Evolutionary conservation across 2,329 filamentous ascomycete genomes (phyloP).

Genomic region (Aspergillus vadensis): DNA sequence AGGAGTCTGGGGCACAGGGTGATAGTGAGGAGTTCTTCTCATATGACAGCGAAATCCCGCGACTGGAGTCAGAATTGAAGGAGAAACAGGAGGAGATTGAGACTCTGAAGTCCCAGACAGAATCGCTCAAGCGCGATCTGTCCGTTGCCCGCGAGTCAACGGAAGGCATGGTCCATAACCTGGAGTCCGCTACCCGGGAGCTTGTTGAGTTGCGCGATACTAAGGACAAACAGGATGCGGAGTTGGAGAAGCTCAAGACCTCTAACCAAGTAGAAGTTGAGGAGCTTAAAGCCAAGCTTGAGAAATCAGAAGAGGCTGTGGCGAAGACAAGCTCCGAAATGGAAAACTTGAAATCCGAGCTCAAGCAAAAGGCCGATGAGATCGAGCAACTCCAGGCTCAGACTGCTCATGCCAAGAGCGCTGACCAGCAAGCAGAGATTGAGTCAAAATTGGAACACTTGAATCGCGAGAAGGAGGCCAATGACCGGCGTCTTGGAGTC

Average conservation of each 20-base stretch:
- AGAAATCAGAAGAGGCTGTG: constrained; percentile 34
- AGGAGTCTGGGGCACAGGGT: constrained; percentile 29
- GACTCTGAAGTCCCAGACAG: constrained; percentile 69
- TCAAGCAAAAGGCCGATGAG: constrained; percentile 46
- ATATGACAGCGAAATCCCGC: constrained; percentile 82
- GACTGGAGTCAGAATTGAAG: constrained; percentile 73
- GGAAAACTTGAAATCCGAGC: constrained; percentile 38
- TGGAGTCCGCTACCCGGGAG: constrained; percentile 69
- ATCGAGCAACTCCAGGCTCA: constrained; percentile 40
- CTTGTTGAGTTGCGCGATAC: constrained; percentile 58
- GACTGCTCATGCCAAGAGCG: constrained; percentile 24
- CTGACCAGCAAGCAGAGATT: constrained; percentile 28
- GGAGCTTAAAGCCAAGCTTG: constrained; percentile 43
- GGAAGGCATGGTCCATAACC: constrained; percentile 62
- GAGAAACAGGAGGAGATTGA: constrained; percentile 71
- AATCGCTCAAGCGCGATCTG: constrained; percentile 69
- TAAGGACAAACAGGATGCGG: constrained; percentile 52
- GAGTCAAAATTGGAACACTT: constrained; percentile 36
- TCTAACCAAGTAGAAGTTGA: constrained; percentile 46
- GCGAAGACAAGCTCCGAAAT: constrained; percentile 31
- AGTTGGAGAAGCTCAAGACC: constrained; percentile 49
- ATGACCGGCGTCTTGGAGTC: constrained; percentile 57
- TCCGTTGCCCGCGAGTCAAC: constrained; percentile 70
- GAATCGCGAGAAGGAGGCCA: constrained; percentile 40
- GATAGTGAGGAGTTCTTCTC: constrained; percentile 80